Evolutionary conservation across 441 rosid species (phyloP).

Genomic region (Aquilaria agallochum): DNA sequence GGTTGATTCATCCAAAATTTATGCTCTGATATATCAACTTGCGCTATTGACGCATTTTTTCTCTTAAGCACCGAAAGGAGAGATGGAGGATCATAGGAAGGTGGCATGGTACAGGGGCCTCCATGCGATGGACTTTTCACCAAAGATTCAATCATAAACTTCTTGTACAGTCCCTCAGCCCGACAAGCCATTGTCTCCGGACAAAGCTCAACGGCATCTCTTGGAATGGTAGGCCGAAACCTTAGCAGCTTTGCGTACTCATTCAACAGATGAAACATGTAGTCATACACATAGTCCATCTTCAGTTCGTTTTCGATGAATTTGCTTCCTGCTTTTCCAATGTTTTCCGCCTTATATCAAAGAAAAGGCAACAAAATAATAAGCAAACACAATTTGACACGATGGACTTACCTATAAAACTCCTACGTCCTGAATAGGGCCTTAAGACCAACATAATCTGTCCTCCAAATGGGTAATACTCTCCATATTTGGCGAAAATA

Average conservation of each 20-base stretch:
- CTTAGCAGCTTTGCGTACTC: slow-evolving; percentile 69
- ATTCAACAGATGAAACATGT: slow-evolving; percentile 78
- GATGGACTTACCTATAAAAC: too few relatives aligned
- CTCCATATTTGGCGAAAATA: too few relatives aligned
- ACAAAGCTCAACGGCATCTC: slow-evolving; percentile 46
- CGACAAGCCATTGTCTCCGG: slow-evolving; percentile 64
- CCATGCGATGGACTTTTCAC: slow-evolving; percentile 50
- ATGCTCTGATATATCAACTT: slow-evolving; percentile 52
- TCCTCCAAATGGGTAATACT: too few relatives aligned
- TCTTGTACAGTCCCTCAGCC: slow-evolving; percentile 32
- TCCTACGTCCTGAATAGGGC: too few relatives aligned
- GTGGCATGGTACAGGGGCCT: slow-evolving; percentile 60
- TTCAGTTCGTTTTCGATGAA: slow-evolving; percentile 60
- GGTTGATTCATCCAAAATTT: slow-evolving; percentile 41
- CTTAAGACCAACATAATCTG: too few relatives aligned
- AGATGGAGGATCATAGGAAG: slow-evolving; percentile 57
- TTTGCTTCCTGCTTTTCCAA: slow-evolving; percentile 59
- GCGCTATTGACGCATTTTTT: slow-evolving; percentile 28
- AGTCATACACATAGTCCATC: slow-evolving; percentile 73
- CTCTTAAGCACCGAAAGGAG: slow-evolving; percentile 24
- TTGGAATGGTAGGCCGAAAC: slow-evolving; percentile 53
- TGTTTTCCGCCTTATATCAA: slow-evolving; percentile 49
- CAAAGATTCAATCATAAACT: slow-evolving; percentile 68
- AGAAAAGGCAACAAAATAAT: not conserved
- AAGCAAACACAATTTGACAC: not conserved